These are phyloP conservation scores for Dovyalis caffra DNA, from an alignment of 345 rosid genomes.

Conservation along the genomic window DNA sequence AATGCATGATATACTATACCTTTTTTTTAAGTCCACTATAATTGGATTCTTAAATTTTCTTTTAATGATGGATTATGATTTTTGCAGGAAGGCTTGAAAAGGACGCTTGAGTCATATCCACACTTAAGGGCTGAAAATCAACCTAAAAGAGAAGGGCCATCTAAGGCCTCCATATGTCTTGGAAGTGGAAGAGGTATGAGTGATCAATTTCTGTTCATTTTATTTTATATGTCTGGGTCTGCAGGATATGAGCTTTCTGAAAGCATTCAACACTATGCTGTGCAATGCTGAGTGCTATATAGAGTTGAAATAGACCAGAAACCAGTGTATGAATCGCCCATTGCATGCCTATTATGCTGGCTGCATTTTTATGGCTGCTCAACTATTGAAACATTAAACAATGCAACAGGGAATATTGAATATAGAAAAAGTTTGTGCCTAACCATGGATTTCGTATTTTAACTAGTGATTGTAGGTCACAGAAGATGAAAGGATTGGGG, in stretches of 20 bases:
- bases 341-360: neutral
- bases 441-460: neutral
- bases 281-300: neutral
- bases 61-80: neutral
- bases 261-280: neutral
- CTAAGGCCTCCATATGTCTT: conserved; percentile 70
- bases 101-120: conserved; percentile 76
- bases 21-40: no score
- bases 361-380: neutral
- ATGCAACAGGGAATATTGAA: neutral
- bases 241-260: neutral
- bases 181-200: conserved; percentile 77
- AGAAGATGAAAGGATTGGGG: neutral
- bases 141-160: conserved; percentile 69
- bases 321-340: neutral
- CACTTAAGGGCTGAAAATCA: conserved; percentile 61
- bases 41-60: neutral
- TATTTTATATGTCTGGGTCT: neutral
- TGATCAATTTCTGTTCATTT: conserved; percentile 4
- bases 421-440: neutral
- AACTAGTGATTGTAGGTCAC: neutral
- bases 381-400: neutral
- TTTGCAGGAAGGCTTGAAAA: conserved; percentile 76
- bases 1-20: no score
- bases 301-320: neutral